A percentile compares a stretch with the other conserved stretches of the same genome.
These are phyloP conservation scores for Xerocomus brunneocitrinus DNA, from an alignment of 768 basidiomycete genomes.

Conservation along the genomic window DNA sequence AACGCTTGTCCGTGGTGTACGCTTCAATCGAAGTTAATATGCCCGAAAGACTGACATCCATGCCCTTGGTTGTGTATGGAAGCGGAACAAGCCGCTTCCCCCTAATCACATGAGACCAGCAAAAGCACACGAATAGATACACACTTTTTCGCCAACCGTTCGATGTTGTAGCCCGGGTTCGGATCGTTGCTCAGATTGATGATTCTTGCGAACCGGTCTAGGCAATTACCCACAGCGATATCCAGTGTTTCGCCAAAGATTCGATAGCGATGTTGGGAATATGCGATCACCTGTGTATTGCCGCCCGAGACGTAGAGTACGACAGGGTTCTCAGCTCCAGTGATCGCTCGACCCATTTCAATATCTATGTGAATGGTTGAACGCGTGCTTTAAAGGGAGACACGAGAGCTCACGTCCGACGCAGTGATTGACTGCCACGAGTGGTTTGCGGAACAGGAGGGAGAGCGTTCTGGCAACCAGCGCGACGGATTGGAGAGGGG, in stretches of 20 bases:
- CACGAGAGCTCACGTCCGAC: conserved; percentile 73
- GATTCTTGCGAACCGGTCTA: conserved; percentile 94
- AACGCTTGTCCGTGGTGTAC: conserved; percentile 85
- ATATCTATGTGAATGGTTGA: conserved; percentile 60
- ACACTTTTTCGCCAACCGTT: conserved; percentile 89
- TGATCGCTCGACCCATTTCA: conserved; percentile 96
- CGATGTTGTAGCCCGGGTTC: conserved; percentile 94
- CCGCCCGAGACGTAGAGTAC: conserved; percentile 98
- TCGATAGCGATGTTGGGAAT: conserved; percentile 93
- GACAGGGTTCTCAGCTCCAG: conserved; percentile 90
- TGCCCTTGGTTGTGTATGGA: conserved; percentile 96
- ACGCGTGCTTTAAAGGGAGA: neutral
- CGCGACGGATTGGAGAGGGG: conserved; percentile 91
- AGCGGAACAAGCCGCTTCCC: conserved; percentile 79
- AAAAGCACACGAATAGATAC: neutral
- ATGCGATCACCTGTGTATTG: conserved; percentile 98
- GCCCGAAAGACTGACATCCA: conserved; percentile 97
- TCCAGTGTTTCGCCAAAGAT: conserved; percentile 99
- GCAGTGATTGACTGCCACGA: conserved; percentile 98
- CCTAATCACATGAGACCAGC: conserved; percentile 36
- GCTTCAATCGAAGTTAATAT: conserved; percentile 85
- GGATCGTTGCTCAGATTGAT: conserved; percentile 95
- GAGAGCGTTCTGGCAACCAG: conserved; percentile 89
- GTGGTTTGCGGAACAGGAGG: conserved; percentile 81
- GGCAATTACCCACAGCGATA: conserved; percentile 98